Percentiles rank a stretch among this genome's conserved stretches.
Evolutionary conservation across 2,329 filamentous ascomycete genomes (phyloP).

Genomic region (Cercospora sp.): DNA sequence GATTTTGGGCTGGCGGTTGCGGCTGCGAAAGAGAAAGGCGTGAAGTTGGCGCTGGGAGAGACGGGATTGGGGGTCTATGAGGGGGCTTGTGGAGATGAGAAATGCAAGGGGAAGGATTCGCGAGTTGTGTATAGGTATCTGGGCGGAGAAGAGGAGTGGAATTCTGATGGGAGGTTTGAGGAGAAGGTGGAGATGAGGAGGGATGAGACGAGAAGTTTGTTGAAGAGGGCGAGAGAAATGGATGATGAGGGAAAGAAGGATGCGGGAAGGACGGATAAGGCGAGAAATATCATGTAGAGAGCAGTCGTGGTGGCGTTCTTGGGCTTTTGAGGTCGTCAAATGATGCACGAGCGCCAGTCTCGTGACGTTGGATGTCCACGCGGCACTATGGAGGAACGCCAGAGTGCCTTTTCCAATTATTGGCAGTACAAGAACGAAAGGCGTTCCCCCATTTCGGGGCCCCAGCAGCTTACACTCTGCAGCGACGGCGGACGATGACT

Average conservation of each 20-base stretch:
- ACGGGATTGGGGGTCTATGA: constrained; percentile 55
- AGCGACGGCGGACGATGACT: no score
- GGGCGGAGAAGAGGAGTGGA: constrained; percentile 56
- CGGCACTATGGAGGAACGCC: no score
- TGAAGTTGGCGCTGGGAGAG: constrained; percentile 53
- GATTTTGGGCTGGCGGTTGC: constrained; percentile 59
- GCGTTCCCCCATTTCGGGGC: neutral
- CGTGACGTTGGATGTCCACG: no score
- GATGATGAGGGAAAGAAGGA: constrained; percentile 15
- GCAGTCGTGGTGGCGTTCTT: neutral
- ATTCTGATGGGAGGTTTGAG: constrained; percentile 29
- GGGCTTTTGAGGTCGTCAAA: neutral
- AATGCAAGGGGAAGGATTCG: constrained; percentile 58
- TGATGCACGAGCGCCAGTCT: neutral
- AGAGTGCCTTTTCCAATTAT: neutral
- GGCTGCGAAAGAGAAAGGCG: constrained; percentile 55
- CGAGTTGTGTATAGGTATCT: constrained; percentile 60
- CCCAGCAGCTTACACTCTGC: neutral
- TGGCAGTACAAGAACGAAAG: neutral
- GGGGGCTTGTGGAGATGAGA: constrained; percentile 52
- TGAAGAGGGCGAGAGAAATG: constrained; percentile 29
- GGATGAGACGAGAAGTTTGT: constrained; percentile 33
- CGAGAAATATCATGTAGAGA: constrained; percentile 11
- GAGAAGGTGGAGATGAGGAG: constrained; percentile 34
- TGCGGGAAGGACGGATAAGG: constrained; percentile 1